Conservation (phyloP, 2,329 filamentous ascomycete species). For the Fusarium sp. region DNA sequence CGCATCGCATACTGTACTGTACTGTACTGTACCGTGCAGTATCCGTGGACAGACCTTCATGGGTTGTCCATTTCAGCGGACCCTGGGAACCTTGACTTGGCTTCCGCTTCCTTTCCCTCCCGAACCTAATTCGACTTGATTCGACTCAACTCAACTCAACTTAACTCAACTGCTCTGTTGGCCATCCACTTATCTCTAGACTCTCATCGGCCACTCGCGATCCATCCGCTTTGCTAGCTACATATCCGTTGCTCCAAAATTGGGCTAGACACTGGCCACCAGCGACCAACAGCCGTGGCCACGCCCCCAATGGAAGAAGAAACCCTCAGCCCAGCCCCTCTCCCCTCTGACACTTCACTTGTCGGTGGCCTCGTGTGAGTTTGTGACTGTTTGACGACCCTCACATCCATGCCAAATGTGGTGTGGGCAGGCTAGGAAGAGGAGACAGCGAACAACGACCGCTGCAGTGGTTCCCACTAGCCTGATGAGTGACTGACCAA, state of each 20-base stretch:
- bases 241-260: slow-evolving; percentile 42
- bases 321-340: slow-evolving; percentile 35
- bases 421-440: slow-evolving; percentile 26
- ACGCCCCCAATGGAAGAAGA: slow-evolving; percentile 25
- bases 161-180: slow-evolving; percentile 9
- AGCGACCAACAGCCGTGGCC: slow-evolving; percentile 42
- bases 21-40: background rate
- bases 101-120: slow-evolving; percentile 39
- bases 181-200: slow-evolving; percentile 24
- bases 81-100: slow-evolving; percentile 22
- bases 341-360: slow-evolving; percentile 38
- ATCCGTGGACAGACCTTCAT: slow-evolving; percentile 21
- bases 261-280: slow-evolving; percentile 42
- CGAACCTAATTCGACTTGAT: slow-evolving; percentile 28
- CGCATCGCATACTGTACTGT: background rate
- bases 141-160: background rate
- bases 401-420: slow-evolving; percentile 36
- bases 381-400: slow-evolving; percentile 35
- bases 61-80: slow-evolving; percentile 36
- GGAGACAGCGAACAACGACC: slow-evolving; percentile 20
- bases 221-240: slow-evolving; percentile 43
- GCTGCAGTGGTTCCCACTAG: slow-evolving; percentile 34
- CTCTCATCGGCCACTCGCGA: slow-evolving; percentile 39
- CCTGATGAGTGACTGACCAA: slow-evolving; percentile 15
- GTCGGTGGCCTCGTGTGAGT: slow-evolving; percentile 36